Evolutionary conservation across 805 yeast genomes (phyloP).

Genomic region (Spathaspora sp.): DNA sequence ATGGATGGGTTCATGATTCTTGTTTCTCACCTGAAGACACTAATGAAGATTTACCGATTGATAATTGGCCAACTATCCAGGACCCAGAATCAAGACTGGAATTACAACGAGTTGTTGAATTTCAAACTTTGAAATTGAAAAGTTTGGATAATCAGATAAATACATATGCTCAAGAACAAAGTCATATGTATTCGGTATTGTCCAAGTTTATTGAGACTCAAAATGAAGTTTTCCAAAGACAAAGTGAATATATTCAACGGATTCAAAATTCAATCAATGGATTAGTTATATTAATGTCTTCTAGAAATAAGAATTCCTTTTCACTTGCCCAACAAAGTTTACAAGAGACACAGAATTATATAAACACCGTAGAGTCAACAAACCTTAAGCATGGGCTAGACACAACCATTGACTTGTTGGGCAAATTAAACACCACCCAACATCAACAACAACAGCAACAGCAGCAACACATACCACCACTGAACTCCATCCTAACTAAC

Average conservation of each 20-base stretch:
- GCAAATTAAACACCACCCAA: slow-evolving; percentile 10
- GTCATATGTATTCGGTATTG: slow-evolving; percentile 9
- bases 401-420: slow-evolving; percentile 15
- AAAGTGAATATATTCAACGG: slow-evolving; percentile 14
- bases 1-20: slow-evolving; percentile 1
- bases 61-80: slow-evolving; percentile 1
- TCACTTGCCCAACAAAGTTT: slow-evolving; percentile 13
- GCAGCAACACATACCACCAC: not conserved
- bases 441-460: slow-evolving; percentile 4
- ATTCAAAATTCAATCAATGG: slow-evolving; percentile 13
- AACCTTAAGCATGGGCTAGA: slow-evolving; percentile 13
- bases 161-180: slow-evolving; percentile 10
- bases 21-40: slow-evolving; percentile 2
- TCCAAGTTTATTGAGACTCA: slow-evolving; percentile 14
- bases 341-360: slow-evolving; percentile 10
- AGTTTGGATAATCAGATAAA: slow-evolving; percentile 13
- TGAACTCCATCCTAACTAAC: not conserved
- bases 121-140: slow-evolving; percentile 5
- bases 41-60: slow-evolving; percentile 1
- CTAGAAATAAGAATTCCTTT: slow-evolving; percentile 9
- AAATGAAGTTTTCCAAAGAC: slow-evolving; percentile 13
- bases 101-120: slow-evolving; percentile 2
- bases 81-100: not conserved
- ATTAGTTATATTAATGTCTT: slow-evolving; percentile 10
- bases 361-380: slow-evolving; percentile 6